These are phyloP conservation scores for Gonapodya sp. DNA, from an alignment of 192 early-diverging fungal species.

Conservation along the genomic window DNA sequence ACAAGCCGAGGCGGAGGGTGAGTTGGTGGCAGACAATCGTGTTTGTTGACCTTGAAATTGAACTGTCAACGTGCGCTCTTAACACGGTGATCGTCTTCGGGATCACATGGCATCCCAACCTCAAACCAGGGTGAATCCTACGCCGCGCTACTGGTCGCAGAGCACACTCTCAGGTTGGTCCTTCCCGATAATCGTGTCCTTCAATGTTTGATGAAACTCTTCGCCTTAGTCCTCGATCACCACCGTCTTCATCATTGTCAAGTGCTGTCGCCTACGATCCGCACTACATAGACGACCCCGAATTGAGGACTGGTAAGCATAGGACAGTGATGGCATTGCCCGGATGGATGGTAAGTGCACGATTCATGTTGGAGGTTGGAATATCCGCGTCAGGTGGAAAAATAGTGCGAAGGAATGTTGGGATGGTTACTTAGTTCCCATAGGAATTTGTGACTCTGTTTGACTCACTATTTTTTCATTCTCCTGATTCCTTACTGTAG, in stretches of 20 bases:
- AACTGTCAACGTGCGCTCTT: too few species aligned
- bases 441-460: not conserved
- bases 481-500: conserved; percentile 23
- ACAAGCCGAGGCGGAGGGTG: not conserved
- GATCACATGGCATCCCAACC: not conserved
- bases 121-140: not conserved
- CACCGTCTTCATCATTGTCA: not conserved
- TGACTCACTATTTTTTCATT: conserved; percentile 14
- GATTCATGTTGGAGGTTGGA: not conserved
- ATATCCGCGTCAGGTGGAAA: too few species aligned
- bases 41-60: too few species aligned
- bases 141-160: not conserved
- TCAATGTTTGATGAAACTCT: not conserved
- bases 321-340: conserved; percentile 71
- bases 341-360: conserved; percentile 57
- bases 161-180: not conserved
- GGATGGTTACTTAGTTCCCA: not conserved
- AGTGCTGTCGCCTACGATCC: conserved; percentile 55
- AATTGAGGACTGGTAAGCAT: conserved; percentile 67
- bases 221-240: not conserved
- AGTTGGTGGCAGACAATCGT: not conserved
- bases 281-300: conserved; percentile 76
- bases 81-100: too few species aligned
- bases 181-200: not conserved
- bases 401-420: too few species aligned